phyloP scores from a whole-genome alignment of 345 rosid species.

The Camelina laxa region DNA sequence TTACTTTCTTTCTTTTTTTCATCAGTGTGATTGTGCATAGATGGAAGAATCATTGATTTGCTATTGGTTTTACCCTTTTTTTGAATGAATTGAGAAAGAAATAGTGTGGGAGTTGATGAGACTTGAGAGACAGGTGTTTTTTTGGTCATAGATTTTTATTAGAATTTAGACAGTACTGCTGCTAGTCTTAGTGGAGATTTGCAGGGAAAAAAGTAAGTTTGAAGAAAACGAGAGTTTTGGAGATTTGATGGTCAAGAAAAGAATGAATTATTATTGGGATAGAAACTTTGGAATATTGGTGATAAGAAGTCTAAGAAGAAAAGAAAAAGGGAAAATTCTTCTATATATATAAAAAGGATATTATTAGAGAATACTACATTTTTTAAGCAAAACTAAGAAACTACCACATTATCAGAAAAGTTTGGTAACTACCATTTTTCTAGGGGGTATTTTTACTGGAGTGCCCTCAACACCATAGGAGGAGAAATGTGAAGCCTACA shows the following conservation, averaged over 20 bases:
- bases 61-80: slow-evolving; percentile 8
- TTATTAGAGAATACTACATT: too few species aligned
- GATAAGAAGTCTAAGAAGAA: too few species aligned
- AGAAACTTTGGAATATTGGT: too few species aligned
- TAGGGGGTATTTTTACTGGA: too few species aligned
- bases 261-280: too few species aligned
- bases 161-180: not conserved
- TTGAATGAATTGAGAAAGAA: not conserved
- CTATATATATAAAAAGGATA: too few species aligned
- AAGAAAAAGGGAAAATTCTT: too few species aligned
- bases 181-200: not conserved
- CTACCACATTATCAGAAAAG: too few species aligned
- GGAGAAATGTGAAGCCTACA: too few species aligned
- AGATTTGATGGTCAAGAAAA: not conserved
- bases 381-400: too few species aligned
- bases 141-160: slow-evolving; percentile 27
- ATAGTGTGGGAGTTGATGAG: slow-evolving; percentile 16
- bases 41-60: slow-evolving; percentile 33
- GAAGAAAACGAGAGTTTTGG: not conserved
- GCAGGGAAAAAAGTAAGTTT: not conserved
- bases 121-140: slow-evolving; percentile 26
- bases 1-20: slow-evolving; percentile 29
- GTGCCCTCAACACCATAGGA: too few species aligned
- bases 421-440: too few species aligned
- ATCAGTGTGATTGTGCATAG: slow-evolving; percentile 34